Conservation (phyloP, 2,329 filamentous ascomycete species). For the Davidsoniella australis region DNA sequence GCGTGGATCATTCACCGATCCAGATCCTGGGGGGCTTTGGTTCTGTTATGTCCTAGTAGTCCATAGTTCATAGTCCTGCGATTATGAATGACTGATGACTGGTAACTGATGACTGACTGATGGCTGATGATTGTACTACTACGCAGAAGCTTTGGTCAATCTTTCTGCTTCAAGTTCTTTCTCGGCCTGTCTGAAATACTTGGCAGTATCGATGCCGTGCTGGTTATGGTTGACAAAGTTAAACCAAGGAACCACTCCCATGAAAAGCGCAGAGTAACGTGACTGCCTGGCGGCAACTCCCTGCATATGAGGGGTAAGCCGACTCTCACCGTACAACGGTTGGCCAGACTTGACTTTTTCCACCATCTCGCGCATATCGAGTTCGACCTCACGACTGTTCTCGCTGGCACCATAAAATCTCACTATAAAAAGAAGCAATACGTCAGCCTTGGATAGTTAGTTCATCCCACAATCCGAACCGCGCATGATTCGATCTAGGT, state of each 20-base stretch:
- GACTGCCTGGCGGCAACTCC: conserved; percentile 86
- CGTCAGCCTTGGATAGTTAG: not conserved
- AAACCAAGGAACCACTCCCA: conserved; percentile 83
- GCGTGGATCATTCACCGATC: no score
- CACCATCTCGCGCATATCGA: conserved; percentile 99
- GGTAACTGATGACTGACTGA: no score
- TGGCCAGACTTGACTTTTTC: conserved; percentile 84
- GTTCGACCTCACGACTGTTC: conserved; percentile 77
- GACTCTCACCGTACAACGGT: conserved; percentile 70
- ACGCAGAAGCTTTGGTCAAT: conserved; percentile 8
- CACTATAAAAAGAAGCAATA: conserved; percentile 33
- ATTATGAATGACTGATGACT: no score
- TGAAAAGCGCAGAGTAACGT: conserved; percentile 70
- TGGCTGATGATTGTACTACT: not conserved
- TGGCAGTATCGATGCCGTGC: conserved; percentile 94
- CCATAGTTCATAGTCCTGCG: no score
- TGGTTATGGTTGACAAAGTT: conserved; percentile 95
- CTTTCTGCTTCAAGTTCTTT: conserved; percentile 71
- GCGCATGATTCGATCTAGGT: no score
- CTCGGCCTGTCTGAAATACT: conserved; percentile 95
- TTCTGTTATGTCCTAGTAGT: no score
- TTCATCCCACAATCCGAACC: not conserved
- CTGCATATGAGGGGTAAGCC: conserved; percentile 75
- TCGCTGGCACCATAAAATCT: conserved; percentile 93
- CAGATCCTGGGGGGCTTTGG: no score